Conservation (phyloP, 2,329 filamentous ascomycete species). For the Rhexocercosporidium sp. region DNA sequence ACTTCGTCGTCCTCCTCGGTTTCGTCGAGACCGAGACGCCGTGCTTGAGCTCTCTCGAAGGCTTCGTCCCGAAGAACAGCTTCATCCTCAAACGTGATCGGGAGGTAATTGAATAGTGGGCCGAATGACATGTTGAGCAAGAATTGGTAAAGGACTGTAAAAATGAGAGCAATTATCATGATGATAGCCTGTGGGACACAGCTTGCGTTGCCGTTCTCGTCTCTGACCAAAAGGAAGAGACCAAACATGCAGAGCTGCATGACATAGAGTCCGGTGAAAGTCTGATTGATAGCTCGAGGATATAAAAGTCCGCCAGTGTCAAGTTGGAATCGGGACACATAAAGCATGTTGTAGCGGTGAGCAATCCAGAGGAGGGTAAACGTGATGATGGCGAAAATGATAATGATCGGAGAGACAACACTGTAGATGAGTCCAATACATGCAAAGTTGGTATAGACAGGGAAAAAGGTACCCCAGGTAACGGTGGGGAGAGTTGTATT, state of each 20-base stretch:
- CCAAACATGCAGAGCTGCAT: constrained; percentile 92
- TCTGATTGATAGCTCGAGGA: constrained; percentile 90
- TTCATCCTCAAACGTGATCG: constrained; percentile 95
- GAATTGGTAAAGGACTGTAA: constrained; percentile 80
- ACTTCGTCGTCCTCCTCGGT: constrained; percentile 56
- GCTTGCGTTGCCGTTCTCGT: constrained; percentile 56
- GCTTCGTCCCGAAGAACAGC: constrained; percentile 89
- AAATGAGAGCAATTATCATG: constrained; percentile 77
- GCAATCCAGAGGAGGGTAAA: constrained; percentile 93
- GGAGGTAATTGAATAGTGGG: constrained; percentile 85
- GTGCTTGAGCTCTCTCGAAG: constrained; percentile 80
- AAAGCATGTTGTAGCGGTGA: constrained; percentile 95
- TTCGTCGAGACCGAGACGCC: constrained; percentile 67
- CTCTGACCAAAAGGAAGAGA: constrained; percentile 79
- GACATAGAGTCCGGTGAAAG: constrained; percentile 92
- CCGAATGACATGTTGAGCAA: constrained; percentile 83
- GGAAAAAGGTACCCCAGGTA: constrained; percentile 93
- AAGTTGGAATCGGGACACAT: constrained; percentile 85
- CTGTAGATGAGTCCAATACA: constrained; percentile 91
- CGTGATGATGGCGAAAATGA: constrained; percentile 91
- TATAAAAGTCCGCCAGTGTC: constrained; percentile 95
- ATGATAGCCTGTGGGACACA: constrained; percentile 80
- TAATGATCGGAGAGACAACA: constrained; percentile 86
- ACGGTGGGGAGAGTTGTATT: constrained; percentile 80
- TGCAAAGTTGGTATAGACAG: constrained; percentile 94